These are phyloP conservation scores for Stachybotrys echinatus DNA, from an alignment of 2,329 filamentous ascomycete genomes.

Conservation along the genomic window DNA sequence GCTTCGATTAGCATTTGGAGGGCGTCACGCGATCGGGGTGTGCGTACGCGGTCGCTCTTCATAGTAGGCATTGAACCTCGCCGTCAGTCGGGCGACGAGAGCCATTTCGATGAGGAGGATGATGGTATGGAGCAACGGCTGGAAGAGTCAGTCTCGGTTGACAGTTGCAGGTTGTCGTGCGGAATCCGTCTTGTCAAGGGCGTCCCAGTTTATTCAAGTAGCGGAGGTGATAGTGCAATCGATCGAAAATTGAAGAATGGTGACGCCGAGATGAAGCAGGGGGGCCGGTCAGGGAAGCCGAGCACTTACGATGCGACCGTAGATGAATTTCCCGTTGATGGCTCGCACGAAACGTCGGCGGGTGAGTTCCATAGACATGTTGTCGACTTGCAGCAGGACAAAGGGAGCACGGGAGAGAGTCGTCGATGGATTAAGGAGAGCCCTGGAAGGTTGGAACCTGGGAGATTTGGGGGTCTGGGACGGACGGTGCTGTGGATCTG, in stretches of 20 bases:
- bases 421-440: background rate
- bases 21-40: constrained; percentile 3
- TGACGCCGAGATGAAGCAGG: constrained; percentile 2
- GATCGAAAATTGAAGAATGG: background rate
- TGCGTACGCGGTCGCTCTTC: constrained; percentile 73
- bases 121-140: constrained; percentile 84
- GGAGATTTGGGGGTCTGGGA: background rate
- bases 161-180: constrained; percentile 3
- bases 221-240: background rate
- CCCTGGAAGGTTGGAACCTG: background rate
- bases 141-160: constrained; percentile 14
- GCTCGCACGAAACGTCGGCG: constrained; percentile 58
- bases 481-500: background rate
- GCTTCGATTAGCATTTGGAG: constrained; percentile 8
- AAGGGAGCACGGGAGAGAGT: background rate
- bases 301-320: constrained; percentile 64
- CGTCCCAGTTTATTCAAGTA: background rate
- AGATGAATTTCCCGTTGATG: constrained; percentile 63
- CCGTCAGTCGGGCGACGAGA: constrained; percentile 72
- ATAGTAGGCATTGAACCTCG: constrained; percentile 93
- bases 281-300: background rate
- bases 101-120: constrained; percentile 86
- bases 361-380: constrained; percentile 54
- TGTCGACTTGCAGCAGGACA: constrained; percentile 3
- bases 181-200: background rate